Conservation (phyloP, 805 yeast genomes). For the Lipomyces yamanashiensis region DNA sequence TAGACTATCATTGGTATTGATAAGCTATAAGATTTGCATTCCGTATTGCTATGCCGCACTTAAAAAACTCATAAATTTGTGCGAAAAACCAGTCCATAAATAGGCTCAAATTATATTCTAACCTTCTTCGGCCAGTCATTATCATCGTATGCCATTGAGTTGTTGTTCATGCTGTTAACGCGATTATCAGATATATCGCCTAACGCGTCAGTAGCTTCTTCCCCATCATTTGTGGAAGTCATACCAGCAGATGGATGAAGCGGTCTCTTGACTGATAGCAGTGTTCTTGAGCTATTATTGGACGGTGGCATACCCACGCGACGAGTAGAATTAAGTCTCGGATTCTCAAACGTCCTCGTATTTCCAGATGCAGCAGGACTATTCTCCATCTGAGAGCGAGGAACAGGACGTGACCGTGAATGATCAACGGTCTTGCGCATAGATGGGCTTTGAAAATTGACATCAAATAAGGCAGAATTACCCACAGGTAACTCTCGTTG, state of each 20-base stretch:
- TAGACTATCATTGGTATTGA: background rate
- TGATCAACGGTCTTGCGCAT: conserved; percentile 42
- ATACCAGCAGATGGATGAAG: background rate
- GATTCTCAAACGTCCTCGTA: conserved; percentile 13
- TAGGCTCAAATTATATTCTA: too few species aligned
- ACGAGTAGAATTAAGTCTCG: conserved; percentile 4
- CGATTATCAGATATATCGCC: conserved; percentile 3
- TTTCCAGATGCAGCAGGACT: conserved; percentile 1
- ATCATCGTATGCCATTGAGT: background rate
- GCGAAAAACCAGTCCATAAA: too few species aligned
- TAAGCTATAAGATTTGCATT: too few species aligned
- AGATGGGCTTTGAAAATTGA: conserved; percentile 38
- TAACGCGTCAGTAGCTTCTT: background rate
- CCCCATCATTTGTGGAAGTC: background rate
- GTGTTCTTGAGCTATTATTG: background rate
- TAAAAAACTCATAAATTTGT: too few species aligned
- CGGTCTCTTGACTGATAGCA: conserved; percentile 12
- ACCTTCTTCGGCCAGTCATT: background rate
- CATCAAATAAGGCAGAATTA: conserved; percentile 38
- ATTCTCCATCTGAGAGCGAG: conserved; percentile 5
- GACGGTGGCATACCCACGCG: conserved; percentile 19
- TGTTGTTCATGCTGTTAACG: background rate
- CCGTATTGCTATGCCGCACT: too few species aligned
- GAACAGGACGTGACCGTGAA: conserved; percentile 39
- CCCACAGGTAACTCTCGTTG: conserved; percentile 39